These are phyloP conservation scores for Sanguinoderma infundibulare DNA, from an alignment of 1,284 basidiomycete species.

Conservation along the genomic window DNA sequence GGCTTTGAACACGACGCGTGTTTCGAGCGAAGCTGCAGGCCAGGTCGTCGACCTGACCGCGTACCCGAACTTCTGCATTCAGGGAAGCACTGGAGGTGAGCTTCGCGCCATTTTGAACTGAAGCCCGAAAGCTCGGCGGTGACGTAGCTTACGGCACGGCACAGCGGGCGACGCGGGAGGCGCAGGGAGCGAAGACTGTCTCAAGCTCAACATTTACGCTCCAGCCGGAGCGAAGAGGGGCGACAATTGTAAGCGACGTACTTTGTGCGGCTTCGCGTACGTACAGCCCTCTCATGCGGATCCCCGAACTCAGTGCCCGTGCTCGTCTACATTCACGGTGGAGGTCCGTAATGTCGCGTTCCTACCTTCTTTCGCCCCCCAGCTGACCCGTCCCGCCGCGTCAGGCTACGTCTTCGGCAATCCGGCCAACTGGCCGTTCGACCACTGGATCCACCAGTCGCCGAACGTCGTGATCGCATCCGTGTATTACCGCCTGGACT, in stretches of 20 bases:
- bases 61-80: slow-evolving; percentile 62
- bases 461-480: slow-evolving; percentile 48
- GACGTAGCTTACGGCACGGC: neutral
- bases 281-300: neutral
- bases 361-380: neutral
- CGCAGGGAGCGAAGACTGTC: slow-evolving; percentile 60
- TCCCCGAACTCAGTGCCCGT: slow-evolving; percentile 51
- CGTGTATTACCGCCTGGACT: slow-evolving; percentile 48
- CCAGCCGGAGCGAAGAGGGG: slow-evolving; percentile 36
- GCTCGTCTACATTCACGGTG: slow-evolving; percentile 70
- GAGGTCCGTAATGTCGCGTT: slow-evolving; percentile 41
- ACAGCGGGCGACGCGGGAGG: slow-evolving; percentile 57
- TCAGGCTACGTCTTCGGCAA: slow-evolving; percentile 60
- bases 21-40: slow-evolving; percentile 40
- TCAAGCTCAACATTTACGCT: slow-evolving; percentile 49
- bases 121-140: neutral
- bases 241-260: slow-evolving; percentile 34
- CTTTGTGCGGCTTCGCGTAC: neutral
- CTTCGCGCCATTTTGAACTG: neutral
- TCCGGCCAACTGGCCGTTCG: slow-evolving; percentile 50
- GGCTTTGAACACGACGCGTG: slow-evolving; percentile 37
- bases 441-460: slow-evolving; percentile 44
- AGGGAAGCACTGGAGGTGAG: slow-evolving; percentile 55
- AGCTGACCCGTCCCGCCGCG: neutral
- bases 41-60: slow-evolving; percentile 49